A percentile compares a stretch with the other conserved stretches of the same genome.
Conservation (phyloP, 139 green algal genomes). For the Parachlorella kessleri region DNA sequence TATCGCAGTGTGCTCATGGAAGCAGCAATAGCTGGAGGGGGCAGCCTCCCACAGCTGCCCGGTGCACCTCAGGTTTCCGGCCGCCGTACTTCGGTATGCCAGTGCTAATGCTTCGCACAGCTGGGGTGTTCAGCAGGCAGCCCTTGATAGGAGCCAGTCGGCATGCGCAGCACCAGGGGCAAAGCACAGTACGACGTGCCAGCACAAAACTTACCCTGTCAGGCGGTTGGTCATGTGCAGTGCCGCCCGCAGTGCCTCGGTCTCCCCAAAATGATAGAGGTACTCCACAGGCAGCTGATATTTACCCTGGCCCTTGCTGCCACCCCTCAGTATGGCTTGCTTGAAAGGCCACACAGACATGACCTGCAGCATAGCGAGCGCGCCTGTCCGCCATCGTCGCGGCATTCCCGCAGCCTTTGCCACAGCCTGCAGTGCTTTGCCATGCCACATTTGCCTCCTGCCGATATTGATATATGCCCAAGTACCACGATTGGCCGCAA, state of each 20-base stretch:
- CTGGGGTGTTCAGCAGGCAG: too few species aligned
- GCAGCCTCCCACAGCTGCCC: not conserved
- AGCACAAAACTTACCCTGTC: slow-evolving; percentile 31
- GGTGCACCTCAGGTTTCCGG: not conserved
- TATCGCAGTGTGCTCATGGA: too few species aligned
- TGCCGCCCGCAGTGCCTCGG: slow-evolving; percentile 5
- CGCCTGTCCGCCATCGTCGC: too few species aligned
- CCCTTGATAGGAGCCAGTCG: too few species aligned
- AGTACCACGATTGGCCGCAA: too few species aligned
- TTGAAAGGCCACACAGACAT: slow-evolving; percentile 56
- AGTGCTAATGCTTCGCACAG: too few species aligned
- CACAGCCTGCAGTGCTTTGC: too few species aligned
- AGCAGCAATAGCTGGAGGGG: not conserved
- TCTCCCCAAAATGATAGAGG: slow-evolving; percentile 45
- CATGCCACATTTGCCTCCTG: too few species aligned
- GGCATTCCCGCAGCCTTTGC: too few species aligned
- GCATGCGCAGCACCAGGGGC: too few species aligned
- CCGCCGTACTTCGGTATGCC: too few species aligned
- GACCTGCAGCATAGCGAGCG: slow-evolving; percentile 25
- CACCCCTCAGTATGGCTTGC: slow-evolving; percentile 36
- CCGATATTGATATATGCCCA: too few species aligned
- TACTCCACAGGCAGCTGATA: slow-evolving; percentile 18
- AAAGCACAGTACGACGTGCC: not conserved
- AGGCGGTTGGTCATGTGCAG: slow-evolving; percentile 54
- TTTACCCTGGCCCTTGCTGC: not conserved